phyloP scores from a whole-genome alignment of 208 protist species.

The Trypanosoma avium region DNA sequence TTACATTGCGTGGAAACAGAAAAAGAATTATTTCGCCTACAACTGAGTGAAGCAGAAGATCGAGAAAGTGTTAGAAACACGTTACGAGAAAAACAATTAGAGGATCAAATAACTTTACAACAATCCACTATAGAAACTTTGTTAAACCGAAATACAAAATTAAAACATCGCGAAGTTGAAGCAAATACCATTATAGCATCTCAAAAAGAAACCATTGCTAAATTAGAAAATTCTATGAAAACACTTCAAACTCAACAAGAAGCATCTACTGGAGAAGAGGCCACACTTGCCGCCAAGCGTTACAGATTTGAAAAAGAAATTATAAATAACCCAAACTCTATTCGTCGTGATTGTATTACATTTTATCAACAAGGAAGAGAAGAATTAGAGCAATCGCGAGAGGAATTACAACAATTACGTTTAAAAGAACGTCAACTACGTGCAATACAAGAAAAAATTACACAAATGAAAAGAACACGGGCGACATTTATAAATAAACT shows the following conservation, averaged over 20 bases:
- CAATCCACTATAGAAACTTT: constrained; percentile 16
- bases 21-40: constrained; percentile 21
- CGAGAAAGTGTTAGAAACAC: constrained; percentile 25
- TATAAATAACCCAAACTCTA: constrained; percentile 44
- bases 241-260: constrained; percentile 8
- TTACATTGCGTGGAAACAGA: constrained; percentile 21
- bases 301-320: constrained; percentile 45
- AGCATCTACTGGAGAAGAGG: constrained; percentile 9
- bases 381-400: constrained; percentile 42
- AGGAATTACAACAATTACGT: constrained; percentile 39
- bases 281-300: constrained; percentile 38
- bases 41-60: constrained; percentile 31
- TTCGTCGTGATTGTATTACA: constrained; percentile 53
- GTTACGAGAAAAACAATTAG: constrained; percentile 27
- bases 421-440: constrained; percentile 37
- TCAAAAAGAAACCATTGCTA: constrained; percentile 6
- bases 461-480: constrained; percentile 49
- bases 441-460: constrained; percentile 46
- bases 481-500: constrained; percentile 44
- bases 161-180: constrained; percentile 14
- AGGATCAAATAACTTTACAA: constrained; percentile 28
- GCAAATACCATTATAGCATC: constrained; percentile 3
- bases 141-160: neutral
- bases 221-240: constrained; percentile 18
- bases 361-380: constrained; percentile 76